A percentile compares a stretch with the other conserved stretches of the same genome.
phyloP scores from a whole-genome alignment of 257 asterid species.

The Nicotiana otophora region DNA sequence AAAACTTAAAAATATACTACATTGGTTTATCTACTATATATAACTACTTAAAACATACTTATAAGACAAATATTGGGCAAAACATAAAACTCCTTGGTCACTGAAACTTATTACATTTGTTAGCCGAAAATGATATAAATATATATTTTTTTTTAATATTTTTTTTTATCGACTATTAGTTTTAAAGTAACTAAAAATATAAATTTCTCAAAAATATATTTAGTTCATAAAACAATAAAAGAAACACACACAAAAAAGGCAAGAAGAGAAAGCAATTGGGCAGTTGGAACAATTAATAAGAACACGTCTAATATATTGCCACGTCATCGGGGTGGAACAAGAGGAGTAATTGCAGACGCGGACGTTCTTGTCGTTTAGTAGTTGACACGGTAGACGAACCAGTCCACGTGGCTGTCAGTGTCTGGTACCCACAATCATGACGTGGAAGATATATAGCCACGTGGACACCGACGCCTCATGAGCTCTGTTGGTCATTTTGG shows the following conservation, averaged over 20 bases:
- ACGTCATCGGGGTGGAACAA: conserved; percentile 6
- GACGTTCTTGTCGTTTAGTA: conserved; percentile 1
- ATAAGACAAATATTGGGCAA: too few species aligned
- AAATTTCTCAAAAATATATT: too few species aligned
- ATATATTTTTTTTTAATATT: too few species aligned
- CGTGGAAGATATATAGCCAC: conserved; percentile 26
- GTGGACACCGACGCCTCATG: conserved; percentile 26
- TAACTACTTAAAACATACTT: too few species aligned
- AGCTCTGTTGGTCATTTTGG: conserved; percentile 18
- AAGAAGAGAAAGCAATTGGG: not conserved
- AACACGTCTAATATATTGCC: conserved; percentile 15
- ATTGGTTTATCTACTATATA: too few species aligned
- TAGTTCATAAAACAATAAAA: not conserved
- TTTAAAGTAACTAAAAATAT: too few species aligned
- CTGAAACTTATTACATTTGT: too few species aligned
- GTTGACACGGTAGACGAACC: not conserved
- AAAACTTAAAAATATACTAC: too few species aligned
- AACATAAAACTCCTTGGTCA: too few species aligned
- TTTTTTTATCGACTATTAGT: too few species aligned
- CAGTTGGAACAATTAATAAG: conserved; percentile 6
- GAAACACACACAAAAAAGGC: not conserved
- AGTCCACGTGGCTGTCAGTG: conserved; percentile 42
- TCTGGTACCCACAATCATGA: conserved; percentile 23
- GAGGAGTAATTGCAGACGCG: conserved; percentile 20
- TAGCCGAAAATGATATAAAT: too few species aligned